phyloP scores from a whole-genome alignment of 2,329 filamentous ascomycete genomes.

The Colletotrichum filicis region DNA sequence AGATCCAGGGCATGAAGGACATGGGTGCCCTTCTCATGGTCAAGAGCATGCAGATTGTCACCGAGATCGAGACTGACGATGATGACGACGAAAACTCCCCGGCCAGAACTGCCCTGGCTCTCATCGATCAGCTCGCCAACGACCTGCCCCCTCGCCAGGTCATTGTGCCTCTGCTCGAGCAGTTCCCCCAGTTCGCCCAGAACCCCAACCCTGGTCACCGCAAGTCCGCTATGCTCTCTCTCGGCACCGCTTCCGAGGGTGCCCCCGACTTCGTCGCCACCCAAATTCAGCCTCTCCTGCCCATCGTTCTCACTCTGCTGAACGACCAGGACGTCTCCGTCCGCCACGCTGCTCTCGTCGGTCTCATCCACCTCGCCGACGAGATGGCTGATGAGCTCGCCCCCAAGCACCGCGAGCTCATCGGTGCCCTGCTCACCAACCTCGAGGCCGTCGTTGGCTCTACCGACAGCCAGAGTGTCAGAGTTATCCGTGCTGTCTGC shows the following conservation, averaged over 20 bases:
- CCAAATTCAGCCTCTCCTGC: conserved; percentile 87
- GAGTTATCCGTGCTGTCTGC: conserved; percentile 90
- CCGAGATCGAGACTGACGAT: conserved; percentile 87
- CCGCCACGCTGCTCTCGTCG: conserved; percentile 86
- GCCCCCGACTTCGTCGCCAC: conserved; percentile 97
- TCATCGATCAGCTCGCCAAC: conserved; percentile 89
- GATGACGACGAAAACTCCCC: conserved; percentile 81
- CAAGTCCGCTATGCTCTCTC: conserved; percentile 88
- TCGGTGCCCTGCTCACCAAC: conserved; percentile 88
- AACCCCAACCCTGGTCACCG: conserved; percentile 81
- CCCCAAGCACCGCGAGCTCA: conserved; percentile 84
- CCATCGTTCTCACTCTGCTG: conserved; percentile 84
- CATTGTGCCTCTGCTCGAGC: conserved; percentile 89
- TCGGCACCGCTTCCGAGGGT: conserved; percentile 95
- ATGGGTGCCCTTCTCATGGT: conserved; percentile 88
- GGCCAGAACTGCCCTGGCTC: conserved; percentile 82
- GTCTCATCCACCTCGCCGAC: conserved; percentile 89
- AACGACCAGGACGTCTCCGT: conserved; percentile 87
- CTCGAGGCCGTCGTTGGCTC: conserved; percentile 81
- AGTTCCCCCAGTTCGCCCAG: conserved; percentile 84
- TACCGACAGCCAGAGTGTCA: conserved; percentile 79
- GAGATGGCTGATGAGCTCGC: conserved; percentile 92
- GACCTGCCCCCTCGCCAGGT: conserved; percentile 94
- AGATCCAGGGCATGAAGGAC: conserved; percentile 87
- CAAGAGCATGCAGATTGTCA: conserved; percentile 88